phyloP scores from a whole-genome alignment of 2,329 filamentous ascomycete species.

The Claviceps sp. region DNA sequence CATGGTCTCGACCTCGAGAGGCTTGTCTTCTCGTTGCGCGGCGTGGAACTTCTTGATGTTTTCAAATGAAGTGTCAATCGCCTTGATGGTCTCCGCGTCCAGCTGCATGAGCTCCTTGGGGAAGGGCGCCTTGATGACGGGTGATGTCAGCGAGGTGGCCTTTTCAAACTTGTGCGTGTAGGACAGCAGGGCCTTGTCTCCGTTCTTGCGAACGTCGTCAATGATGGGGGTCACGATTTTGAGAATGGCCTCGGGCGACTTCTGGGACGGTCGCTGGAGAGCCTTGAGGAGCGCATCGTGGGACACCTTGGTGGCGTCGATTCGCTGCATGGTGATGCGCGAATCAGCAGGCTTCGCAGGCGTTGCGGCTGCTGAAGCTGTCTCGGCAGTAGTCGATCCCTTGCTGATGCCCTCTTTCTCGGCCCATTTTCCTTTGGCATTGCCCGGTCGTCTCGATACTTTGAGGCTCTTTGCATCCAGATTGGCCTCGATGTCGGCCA shows the following conservation, averaged over 20 bases:
- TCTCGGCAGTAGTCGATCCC: slow-evolving; percentile 16
- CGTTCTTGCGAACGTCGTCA: slow-evolving; percentile 67
- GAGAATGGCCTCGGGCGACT: slow-evolving; percentile 87
- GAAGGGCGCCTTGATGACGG: slow-evolving; percentile 84
- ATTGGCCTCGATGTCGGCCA: slow-evolving; percentile 84
- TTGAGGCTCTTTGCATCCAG: slow-evolving; percentile 91
- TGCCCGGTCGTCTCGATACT: slow-evolving; percentile 82
- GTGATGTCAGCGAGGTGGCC: slow-evolving; percentile 77
- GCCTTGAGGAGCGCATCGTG: slow-evolving; percentile 55
- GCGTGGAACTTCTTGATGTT: slow-evolving; percentile 93
- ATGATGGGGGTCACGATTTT: slow-evolving; percentile 86
- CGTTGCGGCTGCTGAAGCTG: slow-evolving; percentile 20
- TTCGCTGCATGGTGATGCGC: slow-evolving; percentile 72
- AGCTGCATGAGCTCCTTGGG: slow-evolving; percentile 75
- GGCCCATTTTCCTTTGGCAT: slow-evolving; percentile 88
- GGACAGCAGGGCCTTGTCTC: slow-evolving; percentile 76
- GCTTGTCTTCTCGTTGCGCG: slow-evolving; percentile 73
- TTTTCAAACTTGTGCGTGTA: slow-evolving; percentile 99
- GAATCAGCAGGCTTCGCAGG: slow-evolving; percentile 25
- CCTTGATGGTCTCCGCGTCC: slow-evolving; percentile 67
- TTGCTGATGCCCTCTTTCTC: slow-evolving; percentile 61
- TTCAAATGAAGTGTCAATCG: slow-evolving; percentile 88
- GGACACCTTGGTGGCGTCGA: slow-evolving; percentile 53
- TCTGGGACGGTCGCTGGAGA: slow-evolving; percentile 81
- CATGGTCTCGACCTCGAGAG: slow-evolving; percentile 89